phyloP scores from a whole-genome alignment of 495 filamentous ascomycete genomes.

The Opeltia flavorubescens region DNA sequence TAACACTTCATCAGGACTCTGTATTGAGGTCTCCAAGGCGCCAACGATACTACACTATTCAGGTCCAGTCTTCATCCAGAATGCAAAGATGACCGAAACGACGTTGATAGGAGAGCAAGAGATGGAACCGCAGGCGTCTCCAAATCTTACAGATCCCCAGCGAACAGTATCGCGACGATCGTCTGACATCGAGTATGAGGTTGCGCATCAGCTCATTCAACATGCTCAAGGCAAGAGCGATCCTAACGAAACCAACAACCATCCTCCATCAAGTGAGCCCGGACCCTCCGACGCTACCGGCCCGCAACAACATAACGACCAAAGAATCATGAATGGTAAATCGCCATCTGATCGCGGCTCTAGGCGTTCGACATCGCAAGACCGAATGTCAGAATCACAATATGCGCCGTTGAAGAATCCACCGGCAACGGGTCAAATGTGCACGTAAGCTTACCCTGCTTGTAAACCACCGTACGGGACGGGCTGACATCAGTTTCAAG shows the following conservation, averaged over 20 bases:
- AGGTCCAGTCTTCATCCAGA: no score
- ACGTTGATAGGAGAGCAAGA: neutral
- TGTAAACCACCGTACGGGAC: neutral
- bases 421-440: conserved; percentile 32
- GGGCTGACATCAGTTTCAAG: conserved; percentile 30
- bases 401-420: conserved; percentile 14
- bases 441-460: conserved; percentile 30
- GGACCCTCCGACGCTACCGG: neutral
- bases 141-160: neutral
- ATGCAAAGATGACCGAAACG: conserved; percentile 7
- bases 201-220: conserved; percentile 13
- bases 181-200: conserved; percentile 9
- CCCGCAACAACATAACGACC: neutral
- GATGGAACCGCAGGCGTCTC: conserved; percentile 6
- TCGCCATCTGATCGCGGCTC: conserved; percentile 1
- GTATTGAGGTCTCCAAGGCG: no score
- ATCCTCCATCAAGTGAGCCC: neutral
- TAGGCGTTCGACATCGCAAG: conserved; percentile 4
- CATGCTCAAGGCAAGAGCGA: conserved; percentile 9
- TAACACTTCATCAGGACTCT: no score
- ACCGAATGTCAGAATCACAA: conserved; percentile 11
- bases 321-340: neutral
- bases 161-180: conserved; percentile 2
- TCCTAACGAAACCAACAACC: conserved; percentile 1
- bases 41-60: no score